These are phyloP conservation scores for Botrytis elliptica DNA, from an alignment of 2,329 filamentous ascomycete species.

Conservation along the genomic window DNA sequence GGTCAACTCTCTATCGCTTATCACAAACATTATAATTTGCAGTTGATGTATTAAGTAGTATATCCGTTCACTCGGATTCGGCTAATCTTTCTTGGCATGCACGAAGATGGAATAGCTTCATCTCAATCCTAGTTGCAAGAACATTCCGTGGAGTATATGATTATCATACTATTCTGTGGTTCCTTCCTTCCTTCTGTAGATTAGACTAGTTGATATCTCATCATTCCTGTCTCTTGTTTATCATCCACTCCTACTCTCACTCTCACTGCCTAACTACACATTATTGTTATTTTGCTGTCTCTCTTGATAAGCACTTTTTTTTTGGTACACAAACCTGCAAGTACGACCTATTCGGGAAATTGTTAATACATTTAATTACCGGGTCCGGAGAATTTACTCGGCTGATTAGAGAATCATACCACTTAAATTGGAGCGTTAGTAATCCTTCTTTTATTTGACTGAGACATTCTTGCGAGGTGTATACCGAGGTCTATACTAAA, in stretches of 20 bases:
- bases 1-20: background rate
- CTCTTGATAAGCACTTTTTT: background rate
- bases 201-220: background rate
- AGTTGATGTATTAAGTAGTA: background rate
- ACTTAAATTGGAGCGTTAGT: background rate
- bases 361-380: background rate
- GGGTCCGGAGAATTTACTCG: background rate
- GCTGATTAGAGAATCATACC: background rate
- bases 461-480: background rate
- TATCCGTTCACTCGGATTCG: background rate
- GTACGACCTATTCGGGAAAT: background rate
- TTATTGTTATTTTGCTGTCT: background rate
- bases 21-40: background rate
- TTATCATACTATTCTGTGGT: background rate
- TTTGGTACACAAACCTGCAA: background rate
- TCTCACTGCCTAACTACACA: background rate
- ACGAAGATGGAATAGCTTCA: background rate
- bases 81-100: background rate
- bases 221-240: background rate
- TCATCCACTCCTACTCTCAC: background rate
- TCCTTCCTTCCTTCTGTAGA: background rate
- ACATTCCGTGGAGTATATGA: background rate
- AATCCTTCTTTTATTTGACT: background rate
- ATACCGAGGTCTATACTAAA: background rate
- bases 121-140: background rate